These are phyloP conservation scores for Pythium sukuiense DNA, from an alignment of 352 stramenopile genomes.

Conservation along the genomic window DNA sequence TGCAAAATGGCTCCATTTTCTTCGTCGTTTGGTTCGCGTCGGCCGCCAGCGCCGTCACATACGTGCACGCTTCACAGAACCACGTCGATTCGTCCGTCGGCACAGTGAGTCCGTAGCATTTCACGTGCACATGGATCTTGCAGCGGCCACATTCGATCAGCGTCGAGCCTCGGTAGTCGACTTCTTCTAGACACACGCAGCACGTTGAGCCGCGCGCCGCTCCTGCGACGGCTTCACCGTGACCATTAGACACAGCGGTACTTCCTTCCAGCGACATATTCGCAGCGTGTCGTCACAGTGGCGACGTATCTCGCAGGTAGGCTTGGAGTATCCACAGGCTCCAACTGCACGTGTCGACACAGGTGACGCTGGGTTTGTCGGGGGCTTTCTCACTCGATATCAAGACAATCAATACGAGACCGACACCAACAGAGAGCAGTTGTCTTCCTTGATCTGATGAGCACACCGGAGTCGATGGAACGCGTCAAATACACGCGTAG, in stretches of 20 bases:
- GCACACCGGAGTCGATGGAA: not conserved
- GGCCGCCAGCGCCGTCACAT: constrained; percentile 20
- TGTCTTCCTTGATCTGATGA: not conserved
- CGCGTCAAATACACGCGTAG: not conserved
- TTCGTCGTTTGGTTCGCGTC: not conserved
- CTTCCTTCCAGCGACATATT: not conserved
- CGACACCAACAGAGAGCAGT: not conserved
- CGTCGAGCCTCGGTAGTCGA: constrained; percentile 57
- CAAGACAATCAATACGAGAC: not conserved
- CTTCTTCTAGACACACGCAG: constrained; percentile 73
- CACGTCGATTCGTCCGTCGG: constrained; percentile 41
- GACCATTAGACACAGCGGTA: not conserved
- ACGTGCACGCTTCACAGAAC: constrained; percentile 69
- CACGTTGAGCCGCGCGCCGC: constrained; percentile 28
- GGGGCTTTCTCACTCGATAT: not conserved
- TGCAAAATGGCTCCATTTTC: constrained; percentile 48
- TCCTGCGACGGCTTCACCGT: not conserved
- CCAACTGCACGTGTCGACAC: not conserved
- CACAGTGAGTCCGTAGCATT: constrained; percentile 73
- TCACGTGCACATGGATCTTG: constrained; percentile 66
- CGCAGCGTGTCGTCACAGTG: not conserved
- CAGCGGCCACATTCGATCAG: constrained; percentile 69
- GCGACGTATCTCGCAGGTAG: not conserved
- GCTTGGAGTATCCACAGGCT: constrained; percentile 1
- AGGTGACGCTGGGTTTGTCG: not conserved